These are phyloP conservation scores for Mucor saturninus DNA, from an alignment of 371 early-diverging fungal species.

Conservation along the genomic window DNA sequence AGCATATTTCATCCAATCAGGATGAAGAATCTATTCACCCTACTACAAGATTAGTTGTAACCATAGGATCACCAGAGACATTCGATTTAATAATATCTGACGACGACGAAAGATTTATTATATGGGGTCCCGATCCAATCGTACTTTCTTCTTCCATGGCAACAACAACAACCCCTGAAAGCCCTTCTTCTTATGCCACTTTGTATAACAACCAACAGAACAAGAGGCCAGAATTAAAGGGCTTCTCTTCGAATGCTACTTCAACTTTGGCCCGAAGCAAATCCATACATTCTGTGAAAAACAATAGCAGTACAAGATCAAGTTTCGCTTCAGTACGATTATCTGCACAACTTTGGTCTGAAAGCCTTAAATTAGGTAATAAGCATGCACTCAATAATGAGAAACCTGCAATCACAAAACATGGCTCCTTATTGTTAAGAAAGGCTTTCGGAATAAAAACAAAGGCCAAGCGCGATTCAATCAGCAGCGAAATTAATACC, in stretches of 20 bases:
- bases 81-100: conserved; percentile 59
- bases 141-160: conserved; percentile 45
- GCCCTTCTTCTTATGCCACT: conserved; percentile 30
- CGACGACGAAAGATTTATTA: conserved; percentile 59
- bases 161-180: conserved; percentile 24
- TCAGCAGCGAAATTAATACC: neutral
- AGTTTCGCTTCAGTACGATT: conserved; percentile 21
- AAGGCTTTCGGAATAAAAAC: conserved; percentile 31
- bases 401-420: neutral
- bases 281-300: conserved; percentile 14
- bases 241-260: conserved; percentile 47
- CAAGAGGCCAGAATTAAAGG: conserved; percentile 28
- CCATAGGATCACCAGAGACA: conserved; percentile 45
- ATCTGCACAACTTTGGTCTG: conserved; percentile 25
- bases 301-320: conserved; percentile 1
- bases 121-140: conserved; percentile 59
- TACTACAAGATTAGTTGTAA: neutral
- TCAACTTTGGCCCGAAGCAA: conserved; percentile 12
- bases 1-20: neutral
- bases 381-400: conserved; percentile 12
- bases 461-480: conserved; percentile 17
- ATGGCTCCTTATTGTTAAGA: conserved; percentile 25
- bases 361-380: conserved; percentile 15
- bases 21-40: neutral
- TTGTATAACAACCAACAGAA: conserved; percentile 27